phyloP scores from a whole-genome alignment of 176 grass and related monocot species.

The Oryza officinalis region DNA sequence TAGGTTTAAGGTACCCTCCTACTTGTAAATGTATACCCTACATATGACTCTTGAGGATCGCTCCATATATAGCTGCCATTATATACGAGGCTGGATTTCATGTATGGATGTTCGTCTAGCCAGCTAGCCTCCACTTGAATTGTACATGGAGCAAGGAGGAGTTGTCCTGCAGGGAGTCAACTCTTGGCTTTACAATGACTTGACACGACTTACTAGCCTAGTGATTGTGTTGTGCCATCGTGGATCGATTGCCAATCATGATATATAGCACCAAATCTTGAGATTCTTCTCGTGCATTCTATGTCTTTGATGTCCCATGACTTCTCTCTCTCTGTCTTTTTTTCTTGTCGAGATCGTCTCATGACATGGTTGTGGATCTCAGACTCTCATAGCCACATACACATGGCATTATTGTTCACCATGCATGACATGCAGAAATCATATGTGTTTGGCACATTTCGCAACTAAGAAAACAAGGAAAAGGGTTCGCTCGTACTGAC shows the following conservation, averaged over 20 bases:
- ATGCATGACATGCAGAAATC: not conserved
- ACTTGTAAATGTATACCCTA: not conserved
- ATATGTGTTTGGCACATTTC: not conserved
- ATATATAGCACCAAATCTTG: not conserved
- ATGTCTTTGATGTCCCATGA: no score
- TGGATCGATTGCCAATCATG: not conserved
- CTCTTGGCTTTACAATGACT: constrained; percentile 6
- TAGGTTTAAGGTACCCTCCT: not conserved
- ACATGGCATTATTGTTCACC: not conserved
- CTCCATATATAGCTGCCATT: not conserved
- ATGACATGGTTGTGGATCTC: no score
- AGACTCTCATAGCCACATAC: no score
- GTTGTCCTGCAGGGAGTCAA: constrained; percentile 8
- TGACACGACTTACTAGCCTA: not conserved
- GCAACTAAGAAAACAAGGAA: no score
- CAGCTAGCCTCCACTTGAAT: not conserved
- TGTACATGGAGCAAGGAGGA: not conserved
- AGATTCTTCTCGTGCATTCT: no score
- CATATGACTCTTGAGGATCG: no score
- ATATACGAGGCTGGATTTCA: not conserved
- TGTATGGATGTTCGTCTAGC: not conserved
- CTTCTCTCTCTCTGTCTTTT: no score
- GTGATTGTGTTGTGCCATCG: not conserved
- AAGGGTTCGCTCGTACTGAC: no score
- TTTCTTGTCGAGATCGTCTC: no score